phyloP scores from a whole-genome alignment of 2,329 filamentous ascomycete genomes.

The Kalaharituber pfeilii region DNA sequence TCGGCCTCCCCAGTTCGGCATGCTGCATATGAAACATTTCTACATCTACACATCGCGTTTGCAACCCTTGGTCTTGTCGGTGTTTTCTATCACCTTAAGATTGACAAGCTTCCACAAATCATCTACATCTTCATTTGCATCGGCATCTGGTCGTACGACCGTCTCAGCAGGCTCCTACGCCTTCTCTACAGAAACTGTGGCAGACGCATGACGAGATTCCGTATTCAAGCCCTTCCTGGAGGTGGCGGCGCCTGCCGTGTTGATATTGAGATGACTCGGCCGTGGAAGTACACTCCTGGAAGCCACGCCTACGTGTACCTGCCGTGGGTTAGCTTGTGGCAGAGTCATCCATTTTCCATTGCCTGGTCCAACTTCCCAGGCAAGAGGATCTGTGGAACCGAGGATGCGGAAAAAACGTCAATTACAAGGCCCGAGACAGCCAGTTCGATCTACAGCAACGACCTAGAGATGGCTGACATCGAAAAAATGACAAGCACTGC shows the following conservation, averaged over 20 bases:
- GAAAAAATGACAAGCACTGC: conserved; percentile 37
- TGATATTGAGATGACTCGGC: conserved; percentile 53
- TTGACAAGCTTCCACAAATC: conserved; percentile 50
- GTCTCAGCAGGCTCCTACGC: conserved; percentile 44
- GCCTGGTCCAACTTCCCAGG: conserved; percentile 55
- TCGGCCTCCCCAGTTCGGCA: conserved; percentile 69
- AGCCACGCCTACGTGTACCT: conserved; percentile 70
- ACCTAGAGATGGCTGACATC: conserved; percentile 2
- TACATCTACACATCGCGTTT: conserved; percentile 66
- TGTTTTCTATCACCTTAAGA: conserved; percentile 61
- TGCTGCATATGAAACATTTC: conserved; percentile 93
- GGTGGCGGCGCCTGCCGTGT: conserved; percentile 44
- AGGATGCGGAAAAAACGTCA: conserved; percentile 32
- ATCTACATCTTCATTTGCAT: conserved; percentile 59
- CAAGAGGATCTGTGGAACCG: conserved; percentile 33
- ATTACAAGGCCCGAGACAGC: conserved; percentile 22
- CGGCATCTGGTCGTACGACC: conserved; percentile 59
- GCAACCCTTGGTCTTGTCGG: conserved; percentile 50
- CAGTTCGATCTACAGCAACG: neutral
- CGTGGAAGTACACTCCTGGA: conserved; percentile 56
- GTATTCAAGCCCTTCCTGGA: conserved; percentile 7
- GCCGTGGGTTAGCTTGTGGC: conserved; percentile 51
- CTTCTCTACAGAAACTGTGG: conserved; percentile 45
- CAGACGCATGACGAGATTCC: conserved; percentile 16
- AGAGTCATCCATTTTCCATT: conserved; percentile 64